Evolutionary conservation across 805 yeast species (phyloP).

Genomic region (Starmerella stigmatis): DNA sequence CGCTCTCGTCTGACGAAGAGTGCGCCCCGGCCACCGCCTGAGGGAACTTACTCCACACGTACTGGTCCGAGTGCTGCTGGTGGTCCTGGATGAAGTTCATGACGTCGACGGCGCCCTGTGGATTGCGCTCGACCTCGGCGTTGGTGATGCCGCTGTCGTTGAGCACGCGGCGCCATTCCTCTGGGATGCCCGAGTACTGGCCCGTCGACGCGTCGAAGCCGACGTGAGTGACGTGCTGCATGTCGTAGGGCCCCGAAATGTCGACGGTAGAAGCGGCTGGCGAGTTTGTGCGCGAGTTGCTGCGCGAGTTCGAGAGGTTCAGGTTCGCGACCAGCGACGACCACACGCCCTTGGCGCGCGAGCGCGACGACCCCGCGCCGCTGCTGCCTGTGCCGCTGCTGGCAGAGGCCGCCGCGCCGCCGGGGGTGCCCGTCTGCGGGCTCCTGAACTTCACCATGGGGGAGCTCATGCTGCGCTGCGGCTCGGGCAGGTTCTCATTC

Average conservation of each 20-base stretch:
- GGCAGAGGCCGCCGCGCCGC: too few relatives aligned
- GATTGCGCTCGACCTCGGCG: constrained; percentile 81
- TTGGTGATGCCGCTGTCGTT: constrained; percentile 79
- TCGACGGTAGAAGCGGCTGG: constrained; percentile 5
- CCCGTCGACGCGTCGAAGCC: constrained; percentile 79
- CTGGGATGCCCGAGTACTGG: constrained; percentile 82
- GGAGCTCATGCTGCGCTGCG: constrained; percentile 8
- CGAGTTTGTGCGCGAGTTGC: background rate
- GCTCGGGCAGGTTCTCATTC: background rate
- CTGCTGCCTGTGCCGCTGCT: too few relatives aligned
- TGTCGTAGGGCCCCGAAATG: constrained; percentile 85
- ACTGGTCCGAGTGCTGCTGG: constrained; percentile 20
- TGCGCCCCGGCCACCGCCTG: constrained; percentile 2
- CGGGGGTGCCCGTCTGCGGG: background rate
- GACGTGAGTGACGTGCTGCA: constrained; percentile 89
- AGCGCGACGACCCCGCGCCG: background rate
- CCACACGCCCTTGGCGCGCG: constrained; percentile 16
- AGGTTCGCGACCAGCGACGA: constrained; percentile 16
- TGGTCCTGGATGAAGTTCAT: constrained; percentile 56
- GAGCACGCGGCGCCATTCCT: constrained; percentile 79
- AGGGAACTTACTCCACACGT: constrained; percentile 25
- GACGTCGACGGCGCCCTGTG: constrained; percentile 87
- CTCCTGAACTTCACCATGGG: background rate
- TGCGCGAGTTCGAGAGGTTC: constrained; percentile 4
- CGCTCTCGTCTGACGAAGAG: background rate